Percentiles rank a stretch among this genome's conserved stretches.
phyloP scores from a whole-genome alignment of 73 alveolate species.

The Stentor coeruleus region DNA sequence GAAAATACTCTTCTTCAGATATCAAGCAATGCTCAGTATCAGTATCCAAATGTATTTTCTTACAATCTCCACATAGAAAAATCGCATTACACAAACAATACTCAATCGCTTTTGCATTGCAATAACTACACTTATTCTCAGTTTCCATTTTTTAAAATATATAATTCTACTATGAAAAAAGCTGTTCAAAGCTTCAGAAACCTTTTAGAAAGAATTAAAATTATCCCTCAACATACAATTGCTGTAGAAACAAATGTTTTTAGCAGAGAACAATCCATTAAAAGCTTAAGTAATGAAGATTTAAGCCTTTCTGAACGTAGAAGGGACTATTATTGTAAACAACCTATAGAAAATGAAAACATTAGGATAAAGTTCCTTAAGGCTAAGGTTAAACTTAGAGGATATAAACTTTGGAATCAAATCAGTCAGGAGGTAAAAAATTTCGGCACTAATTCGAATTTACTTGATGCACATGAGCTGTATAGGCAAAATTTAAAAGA shows the following conservation, averaged over 20 bases:
- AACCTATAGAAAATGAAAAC: background rate
- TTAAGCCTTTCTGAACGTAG: background rate
- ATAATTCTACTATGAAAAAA: no score
- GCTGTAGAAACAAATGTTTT: background rate
- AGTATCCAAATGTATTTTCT: no score
- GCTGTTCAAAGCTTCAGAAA: no score
- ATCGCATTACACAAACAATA: no score
- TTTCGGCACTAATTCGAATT: slow-evolving; percentile 2
- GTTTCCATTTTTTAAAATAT: no score
- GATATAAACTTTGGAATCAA: background rate
- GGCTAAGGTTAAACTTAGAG: background rate
- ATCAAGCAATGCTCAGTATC: no score
- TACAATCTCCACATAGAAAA: no score
- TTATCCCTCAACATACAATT: background rate
- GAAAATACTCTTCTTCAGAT: no score
- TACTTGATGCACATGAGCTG: slow-evolving; percentile 3
- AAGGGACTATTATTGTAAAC: background rate
- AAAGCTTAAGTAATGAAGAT: background rate
- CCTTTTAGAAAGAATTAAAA: background rate
- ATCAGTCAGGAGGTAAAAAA: background rate
- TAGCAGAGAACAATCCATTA: background rate
- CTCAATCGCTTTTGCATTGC: no score
- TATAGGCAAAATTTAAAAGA: background rate
- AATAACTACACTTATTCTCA: no score
- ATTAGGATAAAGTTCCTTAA: background rate